A percentile compares a stretch with the other conserved stretches of the same genome.
Conservation (phyloP, 2,329 filamentous ascomycete species). For the Xylaria sp. region DNA sequence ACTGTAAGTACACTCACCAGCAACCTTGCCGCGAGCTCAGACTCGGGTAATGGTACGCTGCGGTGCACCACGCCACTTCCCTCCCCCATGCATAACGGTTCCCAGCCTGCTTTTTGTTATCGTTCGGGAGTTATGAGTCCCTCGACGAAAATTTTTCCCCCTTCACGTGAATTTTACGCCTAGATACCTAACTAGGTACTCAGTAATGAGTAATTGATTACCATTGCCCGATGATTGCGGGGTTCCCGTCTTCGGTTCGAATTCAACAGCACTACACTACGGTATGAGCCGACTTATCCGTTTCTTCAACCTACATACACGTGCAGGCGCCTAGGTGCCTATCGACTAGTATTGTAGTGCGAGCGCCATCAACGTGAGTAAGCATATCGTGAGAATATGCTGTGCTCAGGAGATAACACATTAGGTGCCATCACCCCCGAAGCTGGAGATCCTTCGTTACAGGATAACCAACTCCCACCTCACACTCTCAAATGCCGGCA, state of each 20-base stretch:
- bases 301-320: not conserved
- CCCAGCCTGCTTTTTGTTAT: slow-evolving; percentile 14
- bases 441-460: slow-evolving; percentile 10
- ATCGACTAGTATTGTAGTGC: not conserved
- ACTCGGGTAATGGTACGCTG: slow-evolving; percentile 10
- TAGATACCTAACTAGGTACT: too few relatives aligned
- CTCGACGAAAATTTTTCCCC: too few relatives aligned
- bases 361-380: not conserved
- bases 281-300: not conserved
- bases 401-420: not conserved
- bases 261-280: not conserved
- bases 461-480: too few relatives aligned
- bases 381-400: not conserved
- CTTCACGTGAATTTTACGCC: too few relatives aligned
- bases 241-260: not conserved
- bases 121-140: not conserved
- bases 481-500: not conserved
- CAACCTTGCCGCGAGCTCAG: slow-evolving; percentile 8
- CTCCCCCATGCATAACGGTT: too few relatives aligned
- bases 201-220: not conserved
- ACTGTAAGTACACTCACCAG: not conserved
- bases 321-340: not conserved
- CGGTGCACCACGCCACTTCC: slow-evolving; percentile 4
- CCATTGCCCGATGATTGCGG: not conserved
- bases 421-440: not conserved